phyloP scores from a whole-genome alignment of 768 basidiomycete species.

The Amanita molliuscula region DNA sequence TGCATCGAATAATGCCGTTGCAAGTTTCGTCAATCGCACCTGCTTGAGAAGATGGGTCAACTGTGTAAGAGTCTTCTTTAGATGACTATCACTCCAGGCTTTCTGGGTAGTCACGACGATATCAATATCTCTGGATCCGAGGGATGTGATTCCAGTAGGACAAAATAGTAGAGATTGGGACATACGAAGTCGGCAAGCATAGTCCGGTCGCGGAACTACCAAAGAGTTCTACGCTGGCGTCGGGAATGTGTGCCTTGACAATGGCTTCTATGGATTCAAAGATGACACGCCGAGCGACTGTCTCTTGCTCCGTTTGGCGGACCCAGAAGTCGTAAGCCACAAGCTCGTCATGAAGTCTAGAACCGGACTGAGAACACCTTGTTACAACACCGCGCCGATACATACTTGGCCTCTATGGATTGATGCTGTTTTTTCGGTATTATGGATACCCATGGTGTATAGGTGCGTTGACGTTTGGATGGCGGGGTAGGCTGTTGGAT shows the following conservation, averaged over 20 bases:
- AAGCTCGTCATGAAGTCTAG: conserved; percentile 58
- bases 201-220: conserved; percentile 54
- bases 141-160: background rate
- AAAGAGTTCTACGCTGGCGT: conserved; percentile 41
- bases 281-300: conserved; percentile 31
- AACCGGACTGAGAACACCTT: background rate
- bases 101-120: conserved; percentile 33
- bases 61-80: conserved; percentile 34
- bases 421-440: background rate
- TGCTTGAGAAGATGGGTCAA: conserved; percentile 36
- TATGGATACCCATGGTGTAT: background rate
- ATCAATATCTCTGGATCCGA: conserved; percentile 46
- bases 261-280: conserved; percentile 35
- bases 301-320: conserved; percentile 43
- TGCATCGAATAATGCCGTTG: conserved; percentile 19
- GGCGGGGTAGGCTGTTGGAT: background rate
- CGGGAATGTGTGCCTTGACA: conserved; percentile 32
- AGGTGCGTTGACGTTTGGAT: background rate
- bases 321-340: conserved; percentile 45
- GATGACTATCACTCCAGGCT: conserved; percentile 11
- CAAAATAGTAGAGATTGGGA: background rate
- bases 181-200: conserved; percentile 53
- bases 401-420: background rate
- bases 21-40: conserved; percentile 30
- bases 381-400: background rate